A percentile compares a stretch with the other conserved stretches of the same genome.
These are phyloP conservation scores for Aspergillus texensis DNA, from an alignment of 2,329 filamentous ascomycete genomes.

Conservation along the genomic window DNA sequence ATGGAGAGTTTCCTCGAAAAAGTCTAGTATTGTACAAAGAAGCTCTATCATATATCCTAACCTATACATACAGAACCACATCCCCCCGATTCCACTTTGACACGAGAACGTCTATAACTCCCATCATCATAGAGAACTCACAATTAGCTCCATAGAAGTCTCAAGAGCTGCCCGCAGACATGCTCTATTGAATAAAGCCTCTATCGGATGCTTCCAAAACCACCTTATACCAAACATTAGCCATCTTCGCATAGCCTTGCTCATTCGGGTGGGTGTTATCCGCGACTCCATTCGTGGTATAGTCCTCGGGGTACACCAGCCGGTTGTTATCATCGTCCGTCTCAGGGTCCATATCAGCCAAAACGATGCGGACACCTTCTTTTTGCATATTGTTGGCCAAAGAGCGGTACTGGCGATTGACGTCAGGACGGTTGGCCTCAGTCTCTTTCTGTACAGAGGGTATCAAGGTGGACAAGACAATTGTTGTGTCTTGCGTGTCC, in stretches of 20 bases:
- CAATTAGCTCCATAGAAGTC: no score
- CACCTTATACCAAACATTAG: conserved; percentile 31
- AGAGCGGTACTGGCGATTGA: conserved; percentile 30
- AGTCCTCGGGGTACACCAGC: not conserved
- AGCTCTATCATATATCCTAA: not conserved
- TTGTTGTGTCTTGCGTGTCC: conserved; percentile 27
- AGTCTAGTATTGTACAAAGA: not conserved
- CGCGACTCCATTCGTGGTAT: conserved; percentile 18
- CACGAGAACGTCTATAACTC: not conserved
- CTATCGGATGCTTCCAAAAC: conserved; percentile 13
- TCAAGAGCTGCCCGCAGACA: not conserved
- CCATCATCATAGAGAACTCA: not conserved
- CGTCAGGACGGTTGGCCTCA: conserved; percentile 5
- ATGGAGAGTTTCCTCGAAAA: no score
- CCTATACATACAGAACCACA: not conserved
- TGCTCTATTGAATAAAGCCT: not conserved
- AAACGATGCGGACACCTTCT: conserved; percentile 23
- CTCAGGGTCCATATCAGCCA: conserved; percentile 30
- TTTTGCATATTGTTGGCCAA: conserved; percentile 25
- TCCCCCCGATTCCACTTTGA: not conserved
- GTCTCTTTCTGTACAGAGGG: conserved; percentile 19
- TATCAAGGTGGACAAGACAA: conserved; percentile 39
- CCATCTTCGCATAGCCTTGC: conserved; percentile 30
- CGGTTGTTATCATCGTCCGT: not conserved
- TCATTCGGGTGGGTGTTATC: conserved; percentile 29